Base-by-base conservation (phyloP, 331 rosid species). In the Spiraea crenata region DNA sequence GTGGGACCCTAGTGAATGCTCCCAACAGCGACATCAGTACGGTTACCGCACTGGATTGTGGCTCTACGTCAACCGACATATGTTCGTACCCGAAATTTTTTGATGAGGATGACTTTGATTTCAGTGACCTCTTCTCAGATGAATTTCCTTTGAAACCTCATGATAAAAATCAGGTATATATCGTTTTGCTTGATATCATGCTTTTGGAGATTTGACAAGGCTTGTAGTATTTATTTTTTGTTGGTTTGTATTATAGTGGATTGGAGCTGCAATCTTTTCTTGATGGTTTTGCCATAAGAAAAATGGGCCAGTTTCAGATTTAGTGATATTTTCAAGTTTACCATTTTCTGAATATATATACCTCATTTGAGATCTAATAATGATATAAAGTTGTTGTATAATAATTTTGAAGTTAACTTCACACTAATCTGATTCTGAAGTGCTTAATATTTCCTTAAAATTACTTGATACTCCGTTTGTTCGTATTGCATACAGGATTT, bases 401-500 rank as follows among this genome's bases (percentile, higher is more conserved):
- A 25, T 25, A 25, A 25, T 25, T 25, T 2, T 25, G n/a, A 25
- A 25, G 31, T 25, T 25, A 25, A 25, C 31, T 25, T 25, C 31
- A 25, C 1, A 25, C 31, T 25, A 25, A 25, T 25, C 2, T 25
- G 31, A 25, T 25, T 25, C 1, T 25, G 31, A 25, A 25, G 2
- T 25, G 31, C 31, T 25, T 25, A 25, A 11, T 2, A 1, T 13
- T 56, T 38, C 38, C 15, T 10, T 63, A 20, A 0, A 3, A 63
- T 44, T 7, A 59, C 65, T 20, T 6, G 6, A 45, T 38, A 62
- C n/a, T 40, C 1, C 3, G 12, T 41, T 42, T 41, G 3, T 6
- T 31, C 6, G 31, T 3, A 19, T 47, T 15, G 70, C 45, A 31
- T 31, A 65, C 45, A 65, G 70, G 70, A 65, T 4, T 65, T 56